phyloP scores from a whole-genome alignment of 306 rosid genomes.

The Castanea mollissima region DNA sequence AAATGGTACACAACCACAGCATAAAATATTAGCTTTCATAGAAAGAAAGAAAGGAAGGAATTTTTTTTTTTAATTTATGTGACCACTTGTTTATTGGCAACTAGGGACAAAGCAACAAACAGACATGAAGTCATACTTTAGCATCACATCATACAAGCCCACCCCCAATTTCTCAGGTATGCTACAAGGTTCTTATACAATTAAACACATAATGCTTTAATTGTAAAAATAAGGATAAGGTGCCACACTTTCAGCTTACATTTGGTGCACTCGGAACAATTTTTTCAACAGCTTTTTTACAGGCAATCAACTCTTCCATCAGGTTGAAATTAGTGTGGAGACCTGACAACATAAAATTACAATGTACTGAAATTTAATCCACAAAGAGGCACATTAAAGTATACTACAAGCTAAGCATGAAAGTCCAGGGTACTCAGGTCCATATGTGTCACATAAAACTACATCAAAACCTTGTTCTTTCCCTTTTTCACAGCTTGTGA shows the following conservation, averaged over 20 bases:
- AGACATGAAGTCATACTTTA: not conserved
- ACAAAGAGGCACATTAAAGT: constrained; percentile 13
- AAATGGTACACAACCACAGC: not conserved
- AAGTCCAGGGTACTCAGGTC: constrained; percentile 60
- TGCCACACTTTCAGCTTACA: constrained; percentile 43
- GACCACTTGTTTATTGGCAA: not conserved
- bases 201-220: not conserved
- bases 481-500: constrained; percentile 88
- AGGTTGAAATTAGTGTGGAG: constrained; percentile 92
- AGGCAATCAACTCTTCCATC: constrained; percentile 96
- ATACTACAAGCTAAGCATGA: constrained; percentile 12
- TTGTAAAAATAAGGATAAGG: not conserved
- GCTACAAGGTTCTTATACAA: constrained; percentile 14
- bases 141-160: not conserved
- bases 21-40: not conserved
- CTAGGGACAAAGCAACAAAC: not conserved
- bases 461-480: constrained; percentile 79
- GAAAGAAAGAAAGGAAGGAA: too few species aligned
- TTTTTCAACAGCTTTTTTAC: constrained; percentile 84
- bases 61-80: not conserved
- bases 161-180: not conserved
- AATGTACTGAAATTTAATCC: constrained; percentile 10
- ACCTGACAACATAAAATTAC: constrained; percentile 50
- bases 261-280: constrained; percentile 82
- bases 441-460: constrained; percentile 92